Evolutionary conservation across 305 asterid species (phyloP).

Genomic region (Petunia hybrid): DNA sequence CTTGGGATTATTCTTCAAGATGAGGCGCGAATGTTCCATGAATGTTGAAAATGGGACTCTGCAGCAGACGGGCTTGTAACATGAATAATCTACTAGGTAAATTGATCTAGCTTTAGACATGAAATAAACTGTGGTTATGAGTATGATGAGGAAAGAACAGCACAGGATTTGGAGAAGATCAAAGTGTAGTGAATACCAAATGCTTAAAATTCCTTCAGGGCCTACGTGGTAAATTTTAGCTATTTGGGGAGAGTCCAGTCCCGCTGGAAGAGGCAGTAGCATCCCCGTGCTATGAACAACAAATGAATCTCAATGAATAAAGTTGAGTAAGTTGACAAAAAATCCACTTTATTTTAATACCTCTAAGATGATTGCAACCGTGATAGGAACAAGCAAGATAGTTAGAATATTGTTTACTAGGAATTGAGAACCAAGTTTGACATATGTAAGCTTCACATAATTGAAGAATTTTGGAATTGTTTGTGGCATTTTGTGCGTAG

Average conservation of each 20-base stretch:
- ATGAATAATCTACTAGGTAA: conserved; percentile 28
- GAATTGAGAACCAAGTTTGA: conserved; percentile 21
- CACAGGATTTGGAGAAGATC: no score
- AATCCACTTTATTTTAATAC: neutral
- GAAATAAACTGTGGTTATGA: neutral
- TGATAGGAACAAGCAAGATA: conserved; percentile 12
- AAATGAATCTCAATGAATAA: no score
- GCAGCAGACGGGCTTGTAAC: conserved; percentile 28
- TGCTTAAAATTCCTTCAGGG: neutral
- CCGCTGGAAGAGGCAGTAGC: no score
- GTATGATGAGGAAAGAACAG: no score
- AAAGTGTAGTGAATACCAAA: neutral
- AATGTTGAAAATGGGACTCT: conserved; percentile 27
- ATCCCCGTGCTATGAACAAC: no score
- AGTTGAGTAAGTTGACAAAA: no score
- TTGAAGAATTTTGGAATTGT: neutral
- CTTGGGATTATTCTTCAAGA: neutral
- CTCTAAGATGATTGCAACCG: conserved; percentile 1
- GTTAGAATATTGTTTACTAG: conserved; percentile 21
- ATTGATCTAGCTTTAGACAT: conserved; percentile 18
- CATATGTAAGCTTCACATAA: conserved; percentile 9
- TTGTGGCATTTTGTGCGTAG: neutral
- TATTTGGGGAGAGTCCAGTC: no score
- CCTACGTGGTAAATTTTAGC: no score
- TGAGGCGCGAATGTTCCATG: conserved; percentile 31